These are phyloP conservation scores for Leptomonas seymouri DNA, from an alignment of 208 protist genomes.

Conservation along the genomic window DNA sequence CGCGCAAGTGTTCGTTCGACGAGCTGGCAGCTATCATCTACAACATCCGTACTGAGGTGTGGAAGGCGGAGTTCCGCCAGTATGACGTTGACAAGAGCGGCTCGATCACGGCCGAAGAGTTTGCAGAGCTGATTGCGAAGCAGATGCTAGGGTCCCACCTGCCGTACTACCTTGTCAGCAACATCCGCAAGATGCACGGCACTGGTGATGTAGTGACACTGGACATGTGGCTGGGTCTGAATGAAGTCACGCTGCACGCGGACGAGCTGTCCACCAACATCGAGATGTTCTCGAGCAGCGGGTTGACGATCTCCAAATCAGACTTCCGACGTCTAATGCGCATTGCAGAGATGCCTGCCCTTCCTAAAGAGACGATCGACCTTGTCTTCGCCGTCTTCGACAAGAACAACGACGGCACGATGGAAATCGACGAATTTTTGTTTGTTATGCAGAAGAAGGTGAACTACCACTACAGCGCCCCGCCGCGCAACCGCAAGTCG, in stretches of 20 bases:
- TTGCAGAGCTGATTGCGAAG: conserved; percentile 75
- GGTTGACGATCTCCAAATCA: conserved; percentile 51
- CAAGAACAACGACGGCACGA: conserved; percentile 75
- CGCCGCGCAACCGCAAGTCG: conserved; percentile 40
- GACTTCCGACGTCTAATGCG: conserved; percentile 70
- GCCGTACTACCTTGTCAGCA: conserved; percentile 80
- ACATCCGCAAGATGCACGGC: conserved; percentile 75
- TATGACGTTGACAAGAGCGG: conserved; percentile 54
- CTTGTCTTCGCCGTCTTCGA: conserved; percentile 88
- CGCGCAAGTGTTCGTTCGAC: conserved; percentile 45
- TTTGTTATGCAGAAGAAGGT: conserved; percentile 82
- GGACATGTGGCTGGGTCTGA: conserved; percentile 78
- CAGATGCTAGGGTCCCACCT: conserved; percentile 85
- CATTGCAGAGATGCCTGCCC: conserved; percentile 44
- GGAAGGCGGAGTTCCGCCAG: conserved; percentile 84
- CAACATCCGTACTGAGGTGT: conserved; percentile 65
- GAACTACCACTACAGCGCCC: conserved; percentile 59
- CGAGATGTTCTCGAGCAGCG: conserved; percentile 67
- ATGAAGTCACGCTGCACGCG: conserved; percentile 64
- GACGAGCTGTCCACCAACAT: conserved; percentile 60
- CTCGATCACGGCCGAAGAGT: conserved; percentile 70
- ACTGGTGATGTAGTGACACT: conserved; percentile 46
- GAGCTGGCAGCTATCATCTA: conserved; percentile 61
- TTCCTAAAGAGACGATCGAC: conserved; percentile 40
- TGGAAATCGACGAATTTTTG: conserved; percentile 88